Evolutionary conservation across 2,329 filamentous ascomycete genomes (phyloP), one percentile per base, ranked within the genome.

Genomic region (Clonostachys chloroleuca): DNA sequence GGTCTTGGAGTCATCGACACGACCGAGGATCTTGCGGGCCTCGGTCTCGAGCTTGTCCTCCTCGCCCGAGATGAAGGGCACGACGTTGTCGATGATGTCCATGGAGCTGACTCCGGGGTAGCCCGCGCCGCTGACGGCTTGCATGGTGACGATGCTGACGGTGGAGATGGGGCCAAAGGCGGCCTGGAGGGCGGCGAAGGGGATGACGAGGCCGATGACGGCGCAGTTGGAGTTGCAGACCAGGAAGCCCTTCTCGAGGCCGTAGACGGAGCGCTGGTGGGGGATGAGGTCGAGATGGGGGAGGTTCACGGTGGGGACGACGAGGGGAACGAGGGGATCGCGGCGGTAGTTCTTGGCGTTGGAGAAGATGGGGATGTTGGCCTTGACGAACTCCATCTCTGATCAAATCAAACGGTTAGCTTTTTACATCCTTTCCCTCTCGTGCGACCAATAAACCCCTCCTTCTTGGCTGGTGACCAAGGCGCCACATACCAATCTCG

Each of bases 171-270:
- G 84, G 41, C 92, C 94, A 60, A 97, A 96, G 58, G 81, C 84
- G 45, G 85, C 81, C 66, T 95, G 88, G 35, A 97, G 81, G 14
- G 92, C 92, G 12, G 91, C 91, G 62, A 96, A 92, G 20, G 94
- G 94, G 53, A 96, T 95, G 51, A 96, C 92, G 49, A 97, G 83
- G 43, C 92, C 92, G 59, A 97, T 96, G 61, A 96, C 92, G 48
- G 92, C 92, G 72, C 94, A 99, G 74, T 97, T 97, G 54, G 90
- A 95, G 75, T 97, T 97, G 80, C 92, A 97, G 51, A 96, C 90
- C 36, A 97, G 73, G 73, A 97, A 96, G 20, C 94, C 94, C 69
- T 88, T 91, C 52, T 86, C 74, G 41, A 96, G 76, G 30, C 74
- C 73, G 65, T 87, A 81, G 40, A 87, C 77, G 61, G 82, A 77